A percentile compares a stretch with the other conserved stretches of the same genome.
phyloP scores from a whole-genome alignment of 345 rosid genomes.

The Syzygium grande region DNA sequence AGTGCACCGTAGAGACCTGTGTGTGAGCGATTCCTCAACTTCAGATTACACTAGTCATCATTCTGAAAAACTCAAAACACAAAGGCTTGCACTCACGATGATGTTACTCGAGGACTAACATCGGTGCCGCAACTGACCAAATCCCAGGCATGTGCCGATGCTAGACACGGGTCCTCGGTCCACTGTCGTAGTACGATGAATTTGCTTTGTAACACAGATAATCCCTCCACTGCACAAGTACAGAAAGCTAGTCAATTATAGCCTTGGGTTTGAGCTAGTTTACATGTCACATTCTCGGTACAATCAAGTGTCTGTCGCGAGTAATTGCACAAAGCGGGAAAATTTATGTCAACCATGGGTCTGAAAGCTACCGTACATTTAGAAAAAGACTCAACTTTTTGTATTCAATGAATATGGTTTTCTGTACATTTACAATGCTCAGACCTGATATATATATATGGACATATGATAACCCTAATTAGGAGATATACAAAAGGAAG shows the following conservation, averaged over 20 bases:
- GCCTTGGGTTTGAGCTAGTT: background rate
- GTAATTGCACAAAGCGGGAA: background rate
- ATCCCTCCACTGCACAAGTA: conserved; percentile 2
- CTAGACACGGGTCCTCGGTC: conserved; percentile 14
- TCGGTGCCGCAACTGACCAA: conserved; percentile 6
- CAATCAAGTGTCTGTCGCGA: background rate
- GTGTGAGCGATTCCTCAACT: background rate
- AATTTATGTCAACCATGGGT: background rate
- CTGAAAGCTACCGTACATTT: background rate
- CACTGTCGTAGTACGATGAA: background rate
- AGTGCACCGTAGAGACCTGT: conserved; percentile 4
- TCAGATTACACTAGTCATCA: background rate
- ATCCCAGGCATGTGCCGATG: conserved; percentile 3
- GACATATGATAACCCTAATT: too few relatives aligned
- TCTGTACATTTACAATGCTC: too few relatives aligned
- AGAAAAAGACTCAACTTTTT: too few relatives aligned
- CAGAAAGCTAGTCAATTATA: background rate
- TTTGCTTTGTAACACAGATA: background rate
- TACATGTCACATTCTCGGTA: background rate
- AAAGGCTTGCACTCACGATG: conserved; percentile 1
- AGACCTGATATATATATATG: too few relatives aligned
- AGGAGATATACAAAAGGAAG: too few relatives aligned
- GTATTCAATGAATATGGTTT: too few relatives aligned
- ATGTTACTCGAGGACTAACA: conserved; percentile 2
- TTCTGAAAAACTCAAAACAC: background rate